phyloP scores from a whole-genome alignment of 1,139 yeast species.

The Geotrichum fermentans region DNA sequence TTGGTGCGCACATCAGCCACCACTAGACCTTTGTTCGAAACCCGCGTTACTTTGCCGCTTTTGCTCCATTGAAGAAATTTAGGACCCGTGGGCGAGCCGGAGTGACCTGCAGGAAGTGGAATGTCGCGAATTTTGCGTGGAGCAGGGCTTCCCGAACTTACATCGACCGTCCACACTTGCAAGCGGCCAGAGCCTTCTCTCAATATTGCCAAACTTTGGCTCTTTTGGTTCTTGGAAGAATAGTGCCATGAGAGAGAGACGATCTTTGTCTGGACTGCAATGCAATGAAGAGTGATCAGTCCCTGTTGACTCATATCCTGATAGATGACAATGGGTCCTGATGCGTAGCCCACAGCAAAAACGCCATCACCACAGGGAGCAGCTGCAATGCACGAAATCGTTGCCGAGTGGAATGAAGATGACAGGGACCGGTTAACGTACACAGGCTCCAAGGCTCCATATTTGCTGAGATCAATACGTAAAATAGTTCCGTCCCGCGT shows the following conservation, averaged over 20 bases:
- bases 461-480: slow-evolving; percentile 8
- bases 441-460: background rate
- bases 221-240: slow-evolving; percentile 12
- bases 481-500: slow-evolving; percentile 19
- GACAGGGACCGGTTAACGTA: slow-evolving; percentile 1
- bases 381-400: slow-evolving; percentile 19
- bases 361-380: slow-evolving; percentile 21
- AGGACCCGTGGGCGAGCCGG: slow-evolving; percentile 12
- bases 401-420: slow-evolving; percentile 8
- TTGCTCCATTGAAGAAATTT: slow-evolving; percentile 21
- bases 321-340: slow-evolving; percentile 17
- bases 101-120: slow-evolving; percentile 15
- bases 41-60: slow-evolving; percentile 18
- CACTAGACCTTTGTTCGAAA: slow-evolving; percentile 16
- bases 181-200: slow-evolving; percentile 17
- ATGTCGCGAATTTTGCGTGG: slow-evolving; percentile 19
- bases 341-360: slow-evolving; percentile 20
- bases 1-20: slow-evolving; percentile 21
- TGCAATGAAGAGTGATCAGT: slow-evolving; percentile 5
- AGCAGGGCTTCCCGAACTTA: slow-evolving; percentile 6
- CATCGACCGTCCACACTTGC: slow-evolving; percentile 19
- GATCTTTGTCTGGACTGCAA: slow-evolving; percentile 15
- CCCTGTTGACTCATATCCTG: slow-evolving; percentile 11
- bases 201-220: slow-evolving; percentile 19
- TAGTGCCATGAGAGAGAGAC: slow-evolving; percentile 20